Conservation (phyloP, 192 early-diverging fungal species). For the Coemansia sp. region DNA sequence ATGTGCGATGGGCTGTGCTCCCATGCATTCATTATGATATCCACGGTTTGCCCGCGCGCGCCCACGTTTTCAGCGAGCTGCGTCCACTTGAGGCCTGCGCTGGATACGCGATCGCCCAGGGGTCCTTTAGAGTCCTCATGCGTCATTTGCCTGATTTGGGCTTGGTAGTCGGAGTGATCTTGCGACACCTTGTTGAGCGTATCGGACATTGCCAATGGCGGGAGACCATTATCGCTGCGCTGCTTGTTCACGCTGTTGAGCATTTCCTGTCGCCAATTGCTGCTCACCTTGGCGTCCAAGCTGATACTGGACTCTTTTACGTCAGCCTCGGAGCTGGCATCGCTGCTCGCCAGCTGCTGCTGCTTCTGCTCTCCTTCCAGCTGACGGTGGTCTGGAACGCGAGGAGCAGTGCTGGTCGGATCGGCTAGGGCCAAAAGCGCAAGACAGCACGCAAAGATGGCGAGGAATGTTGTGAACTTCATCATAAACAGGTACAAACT, state of each 20-base stretch:
- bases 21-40: slow-evolving; percentile 27
- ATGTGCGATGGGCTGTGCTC: slow-evolving; percentile 14
- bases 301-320: background rate
- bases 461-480: background rate
- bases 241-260: slow-evolving; percentile 9
- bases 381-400: background rate
- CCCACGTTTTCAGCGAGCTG: slow-evolving; percentile 29
- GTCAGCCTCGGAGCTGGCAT: background rate
- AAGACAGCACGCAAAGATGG: background rate
- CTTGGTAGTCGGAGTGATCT: slow-evolving; percentile 23
- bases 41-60: slow-evolving; percentile 8
- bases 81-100: slow-evolving; percentile 15
- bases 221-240: background rate
- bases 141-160: slow-evolving; percentile 19
- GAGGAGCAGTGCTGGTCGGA: background rate
- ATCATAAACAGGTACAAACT: background rate
- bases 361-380: too few relatives aligned
- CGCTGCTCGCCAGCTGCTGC: background rate
- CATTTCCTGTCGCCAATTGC: slow-evolving; percentile 20
- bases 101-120: background rate
- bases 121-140: slow-evolving; percentile 24
- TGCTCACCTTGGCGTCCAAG: background rate
- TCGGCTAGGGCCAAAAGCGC: background rate
- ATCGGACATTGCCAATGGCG: background rate
- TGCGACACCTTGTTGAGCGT: slow-evolving; percentile 9